Conservation (phyloP, 306 rosid genomes). For the Quercus cerris region DNA sequence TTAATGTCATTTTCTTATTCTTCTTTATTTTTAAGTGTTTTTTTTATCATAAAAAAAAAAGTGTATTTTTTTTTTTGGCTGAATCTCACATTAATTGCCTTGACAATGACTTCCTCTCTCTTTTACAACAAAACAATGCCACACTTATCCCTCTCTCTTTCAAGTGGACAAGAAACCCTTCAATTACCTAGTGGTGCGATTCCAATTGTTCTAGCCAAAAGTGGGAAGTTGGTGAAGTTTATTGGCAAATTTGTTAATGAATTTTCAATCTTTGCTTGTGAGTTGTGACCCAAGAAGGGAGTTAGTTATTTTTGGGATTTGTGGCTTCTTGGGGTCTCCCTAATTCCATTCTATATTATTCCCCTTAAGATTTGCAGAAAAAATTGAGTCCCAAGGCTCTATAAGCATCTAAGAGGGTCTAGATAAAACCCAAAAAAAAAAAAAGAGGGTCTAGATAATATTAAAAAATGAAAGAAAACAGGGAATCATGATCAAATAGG, state of each 20-base stretch:
- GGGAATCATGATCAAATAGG: neutral
- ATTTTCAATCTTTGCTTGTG: conserved; percentile 8
- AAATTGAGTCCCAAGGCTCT: neutral
- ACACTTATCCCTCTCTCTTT: neutral
- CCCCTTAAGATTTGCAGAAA: too few relatives aligned
- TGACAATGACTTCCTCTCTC: conserved; percentile 32
- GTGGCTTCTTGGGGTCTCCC: conserved; percentile 21
- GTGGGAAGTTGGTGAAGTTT: conserved; percentile 12
- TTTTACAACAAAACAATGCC: neutral
- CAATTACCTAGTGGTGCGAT: neutral
- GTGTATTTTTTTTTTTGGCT: too few relatives aligned
- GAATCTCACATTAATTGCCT: conserved; percentile 38
- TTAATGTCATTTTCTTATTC: too few relatives aligned
- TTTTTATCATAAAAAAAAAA: too few relatives aligned
- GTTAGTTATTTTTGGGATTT: conserved; percentile 69
- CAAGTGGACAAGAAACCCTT: neutral
- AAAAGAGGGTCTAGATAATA: neutral
- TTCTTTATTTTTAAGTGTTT: too few relatives aligned
- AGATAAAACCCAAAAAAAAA: too few relatives aligned
- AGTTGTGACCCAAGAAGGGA: conserved; percentile 25
- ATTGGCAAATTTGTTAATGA: neutral
- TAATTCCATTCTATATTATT: neutral
- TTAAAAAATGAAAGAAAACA: neutral
- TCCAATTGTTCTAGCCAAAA: conserved; percentile 7
- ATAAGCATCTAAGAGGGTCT: neutral